Conservation (phyloP, 768 basidiomycete genomes). For the Phlegmacium glaucopus region DNA sequence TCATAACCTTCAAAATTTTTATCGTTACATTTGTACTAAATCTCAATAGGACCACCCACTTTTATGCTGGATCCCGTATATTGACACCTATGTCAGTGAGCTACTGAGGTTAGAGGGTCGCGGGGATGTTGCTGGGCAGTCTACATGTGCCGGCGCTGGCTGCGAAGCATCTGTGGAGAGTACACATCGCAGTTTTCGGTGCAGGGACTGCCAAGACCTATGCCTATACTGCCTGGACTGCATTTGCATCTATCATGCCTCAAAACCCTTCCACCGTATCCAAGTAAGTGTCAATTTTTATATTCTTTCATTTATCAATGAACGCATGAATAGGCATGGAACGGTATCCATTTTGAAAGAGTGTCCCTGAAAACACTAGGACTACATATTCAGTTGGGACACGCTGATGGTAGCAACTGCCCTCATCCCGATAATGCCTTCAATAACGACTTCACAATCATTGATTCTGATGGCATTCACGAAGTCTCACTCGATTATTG, state of each 20-base stretch:
- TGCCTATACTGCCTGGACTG: not conserved
- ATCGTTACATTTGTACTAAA: not conserved
- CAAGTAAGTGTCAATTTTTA: not conserved
- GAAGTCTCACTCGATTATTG: constrained; percentile 29
- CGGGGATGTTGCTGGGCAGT: not conserved
- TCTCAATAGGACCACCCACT: not conserved
- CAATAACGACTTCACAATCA: constrained; percentile 23
- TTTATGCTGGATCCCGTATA: not conserved
- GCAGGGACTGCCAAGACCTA: not conserved
- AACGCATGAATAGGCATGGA: constrained; percentile 16
- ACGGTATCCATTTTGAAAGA: constrained; percentile 13
- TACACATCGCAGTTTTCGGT: not conserved
- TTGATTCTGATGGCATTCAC: constrained; percentile 29
- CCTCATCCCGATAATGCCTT: constrained; percentile 5
- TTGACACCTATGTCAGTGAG: not conserved
- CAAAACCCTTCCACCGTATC: not conserved
- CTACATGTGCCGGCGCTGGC: not conserved
- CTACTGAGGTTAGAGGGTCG: not conserved
- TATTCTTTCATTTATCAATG: not conserved
- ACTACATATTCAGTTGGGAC: constrained; percentile 26
- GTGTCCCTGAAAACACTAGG: constrained; percentile 19
- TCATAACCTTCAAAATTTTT: not conserved
- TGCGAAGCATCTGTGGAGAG: not conserved
- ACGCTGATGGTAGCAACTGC: constrained; percentile 14
- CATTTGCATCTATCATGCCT: not conserved